Conservation (phyloP, 2,329 filamentous ascomycete genomes). For the Helminthosporium solani region DNA sequence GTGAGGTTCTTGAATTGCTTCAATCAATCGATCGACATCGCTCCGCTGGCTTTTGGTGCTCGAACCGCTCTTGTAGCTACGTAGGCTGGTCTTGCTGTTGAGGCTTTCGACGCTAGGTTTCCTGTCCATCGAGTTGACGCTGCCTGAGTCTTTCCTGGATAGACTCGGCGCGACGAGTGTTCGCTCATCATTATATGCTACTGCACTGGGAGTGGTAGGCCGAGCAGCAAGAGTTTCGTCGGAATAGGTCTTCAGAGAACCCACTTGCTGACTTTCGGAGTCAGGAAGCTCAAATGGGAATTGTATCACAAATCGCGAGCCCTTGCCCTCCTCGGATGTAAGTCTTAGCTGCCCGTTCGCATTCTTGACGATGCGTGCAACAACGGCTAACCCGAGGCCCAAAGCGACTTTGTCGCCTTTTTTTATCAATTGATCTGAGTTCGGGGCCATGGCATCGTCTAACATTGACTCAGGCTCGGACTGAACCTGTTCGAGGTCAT, state of each 20-base stretch:
- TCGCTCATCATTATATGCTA: conserved; percentile 55
- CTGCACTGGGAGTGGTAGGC: conserved; percentile 8
- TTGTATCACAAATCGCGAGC: conserved; percentile 78
- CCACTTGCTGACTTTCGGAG: conserved; percentile 17
- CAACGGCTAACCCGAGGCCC: conserved; percentile 81
- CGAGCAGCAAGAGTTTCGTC: conserved; percentile 26
- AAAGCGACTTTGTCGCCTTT: conserved; percentile 54
- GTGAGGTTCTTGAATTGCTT: conserved; percentile 66
- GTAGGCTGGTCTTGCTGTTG: conserved; percentile 52
- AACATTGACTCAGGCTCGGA: conserved; percentile 29
- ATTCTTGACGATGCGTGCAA: conserved; percentile 82
- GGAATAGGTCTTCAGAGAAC: conserved; percentile 8
- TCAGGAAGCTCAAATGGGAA: conserved; percentile 70
- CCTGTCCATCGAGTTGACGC: conserved; percentile 10
- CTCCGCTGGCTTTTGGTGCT: conserved; percentile 52
- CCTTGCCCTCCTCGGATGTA: conserved; percentile 79
- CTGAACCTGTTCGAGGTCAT: conserved; percentile 65
- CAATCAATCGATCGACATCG: conserved; percentile 70
- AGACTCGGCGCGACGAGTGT: conserved; percentile 55
- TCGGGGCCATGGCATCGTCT: conserved; percentile 34
- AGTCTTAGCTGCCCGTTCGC: conserved; percentile 86
- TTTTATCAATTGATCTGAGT: conserved; percentile 32
- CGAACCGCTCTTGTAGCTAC: conserved; percentile 48
- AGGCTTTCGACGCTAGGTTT: conserved; percentile 46
- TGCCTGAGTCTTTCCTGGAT: conserved; percentile 23